Evolutionary conservation across 768 basidiomycete genomes (phyloP), one percentile per base, ranked within the genome.

Genomic region (Tulasnella sp.): DNA sequence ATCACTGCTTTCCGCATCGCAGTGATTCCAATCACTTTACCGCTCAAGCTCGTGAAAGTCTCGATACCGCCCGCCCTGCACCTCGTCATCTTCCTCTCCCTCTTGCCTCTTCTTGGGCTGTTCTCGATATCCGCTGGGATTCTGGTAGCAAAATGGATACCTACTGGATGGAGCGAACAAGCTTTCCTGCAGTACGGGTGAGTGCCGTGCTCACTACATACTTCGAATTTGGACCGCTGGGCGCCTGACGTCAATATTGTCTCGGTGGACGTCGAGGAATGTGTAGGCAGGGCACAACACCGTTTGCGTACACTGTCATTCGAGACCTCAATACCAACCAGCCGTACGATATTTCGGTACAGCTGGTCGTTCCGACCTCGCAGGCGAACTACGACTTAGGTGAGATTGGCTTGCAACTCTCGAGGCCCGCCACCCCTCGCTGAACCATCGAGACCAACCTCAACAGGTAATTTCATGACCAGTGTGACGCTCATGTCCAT

Each of bases 101-200:
- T 74, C 40, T 83, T 93, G 54, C 93, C 93, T 4, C 80, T 93
- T 1, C 79, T 91, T 38, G 79, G 89, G 39, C 80, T 88, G 79
- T 82, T 91, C 5, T 92, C 93, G 14, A 78, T 88, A 19, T 86
- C 87, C 77, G 90, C 93, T 11, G 93, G 93, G 2, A 89, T 87
- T 84, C 82, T 89, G 71, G 91, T 94, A 3, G 93, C 93, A 91
- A 88, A 84, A 78, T 91, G 84, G 79, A 85, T 89, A 5, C 90
- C 92, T 15, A 86, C 88, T 6, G 86, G 88, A 39, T 95, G 93
- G 93, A 85, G 90, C 77, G 82, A 86, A 14, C 87, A 89, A 17
- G 77, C 93, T 29, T 88, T 89, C 81, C 85, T 95, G 25, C 92
- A 93, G 84, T 95, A 94, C 79, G 93, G 93, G 93, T 93, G 82